Percentiles rank a stretch among this genome's conserved stretches.
These are phyloP conservation scores for Mortierella sp. DNA, from an alignment of 371 early-diverging fungal genomes.

Conservation along the genomic window DNA sequence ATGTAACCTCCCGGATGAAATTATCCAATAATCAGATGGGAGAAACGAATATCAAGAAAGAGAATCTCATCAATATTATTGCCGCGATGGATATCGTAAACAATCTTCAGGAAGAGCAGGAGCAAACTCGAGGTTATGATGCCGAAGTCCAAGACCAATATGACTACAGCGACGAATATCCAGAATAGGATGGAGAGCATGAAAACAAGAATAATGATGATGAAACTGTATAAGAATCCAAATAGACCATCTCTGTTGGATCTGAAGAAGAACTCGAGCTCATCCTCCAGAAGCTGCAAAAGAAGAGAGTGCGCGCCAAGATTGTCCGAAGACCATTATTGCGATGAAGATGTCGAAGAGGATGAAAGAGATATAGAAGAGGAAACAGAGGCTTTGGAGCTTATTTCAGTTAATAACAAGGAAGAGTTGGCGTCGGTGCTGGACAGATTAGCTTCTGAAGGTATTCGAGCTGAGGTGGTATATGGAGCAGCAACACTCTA, in stretches of 20 bases:
- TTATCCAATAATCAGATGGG: no score
- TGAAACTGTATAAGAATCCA: slow-evolving; percentile 6
- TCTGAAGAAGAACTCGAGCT: slow-evolving; percentile 22
- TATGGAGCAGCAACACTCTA: slow-evolving; percentile 20
- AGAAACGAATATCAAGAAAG: no score
- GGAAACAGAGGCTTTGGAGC: background rate
- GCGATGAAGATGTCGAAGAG: background rate
- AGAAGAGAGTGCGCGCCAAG: slow-evolving; percentile 20
- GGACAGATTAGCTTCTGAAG: slow-evolving; percentile 11
- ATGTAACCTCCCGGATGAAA: background rate
- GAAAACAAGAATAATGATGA: background rate
- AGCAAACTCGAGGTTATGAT: background rate
- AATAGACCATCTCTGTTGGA: background rate
- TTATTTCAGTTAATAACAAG: slow-evolving; percentile 18
- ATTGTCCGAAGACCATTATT: slow-evolving; percentile 20
- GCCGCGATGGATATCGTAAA: background rate
- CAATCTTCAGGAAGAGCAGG: background rate
- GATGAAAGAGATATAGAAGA: background rate
- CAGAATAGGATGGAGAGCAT: background rate
- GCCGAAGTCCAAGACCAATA: background rate
- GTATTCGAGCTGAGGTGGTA: slow-evolving; percentile 26
- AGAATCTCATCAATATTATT: background rate
- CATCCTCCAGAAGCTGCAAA: slow-evolving; percentile 10
- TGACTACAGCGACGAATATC: background rate
- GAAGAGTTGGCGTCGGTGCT: slow-evolving; percentile 20